Percentiles rank a stretch among this genome's conserved stretches.
These are phyloP conservation scores for Colletotrichum horii DNA, from an alignment of 2,329 filamentous ascomycete genomes.

Conservation along the genomic window DNA sequence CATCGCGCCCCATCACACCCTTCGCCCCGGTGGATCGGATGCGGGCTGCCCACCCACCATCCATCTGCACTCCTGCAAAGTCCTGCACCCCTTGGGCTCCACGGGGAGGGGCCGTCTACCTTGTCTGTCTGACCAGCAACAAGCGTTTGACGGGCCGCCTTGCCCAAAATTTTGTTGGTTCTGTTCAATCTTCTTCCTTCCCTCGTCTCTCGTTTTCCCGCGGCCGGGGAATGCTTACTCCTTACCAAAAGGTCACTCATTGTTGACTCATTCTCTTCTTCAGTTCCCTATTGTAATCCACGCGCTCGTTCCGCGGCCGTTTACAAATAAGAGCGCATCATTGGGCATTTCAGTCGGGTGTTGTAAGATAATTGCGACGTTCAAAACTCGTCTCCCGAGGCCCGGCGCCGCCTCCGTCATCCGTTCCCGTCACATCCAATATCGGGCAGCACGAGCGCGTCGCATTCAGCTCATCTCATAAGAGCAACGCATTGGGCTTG, in stretches of 20 bases:
- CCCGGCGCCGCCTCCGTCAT: background rate
- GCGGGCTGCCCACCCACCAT: background rate
- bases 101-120: background rate
- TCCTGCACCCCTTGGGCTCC: background rate
- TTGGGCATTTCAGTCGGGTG: background rate
- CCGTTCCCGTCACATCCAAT: background rate
- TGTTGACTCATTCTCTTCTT: background rate
- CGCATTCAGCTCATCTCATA: background rate
- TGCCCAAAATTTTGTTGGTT: background rate
- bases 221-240: background rate
- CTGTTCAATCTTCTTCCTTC: background rate
- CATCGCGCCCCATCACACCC: background rate
- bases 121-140: background rate
- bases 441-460: background rate
- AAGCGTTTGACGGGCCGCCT: background rate
- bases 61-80: background rate
- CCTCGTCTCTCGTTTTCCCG: background rate
- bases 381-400: background rate
- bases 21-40: slow-evolving; percentile 16
- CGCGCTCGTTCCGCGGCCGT: background rate
- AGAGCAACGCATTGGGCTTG: background rate
- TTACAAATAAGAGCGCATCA: background rate
- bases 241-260: background rate
- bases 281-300: background rate
- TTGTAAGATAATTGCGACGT: background rate